phyloP scores from a whole-genome alignment of 2,329 filamentous ascomycete genomes.

The Catunica adiposa region DNA sequence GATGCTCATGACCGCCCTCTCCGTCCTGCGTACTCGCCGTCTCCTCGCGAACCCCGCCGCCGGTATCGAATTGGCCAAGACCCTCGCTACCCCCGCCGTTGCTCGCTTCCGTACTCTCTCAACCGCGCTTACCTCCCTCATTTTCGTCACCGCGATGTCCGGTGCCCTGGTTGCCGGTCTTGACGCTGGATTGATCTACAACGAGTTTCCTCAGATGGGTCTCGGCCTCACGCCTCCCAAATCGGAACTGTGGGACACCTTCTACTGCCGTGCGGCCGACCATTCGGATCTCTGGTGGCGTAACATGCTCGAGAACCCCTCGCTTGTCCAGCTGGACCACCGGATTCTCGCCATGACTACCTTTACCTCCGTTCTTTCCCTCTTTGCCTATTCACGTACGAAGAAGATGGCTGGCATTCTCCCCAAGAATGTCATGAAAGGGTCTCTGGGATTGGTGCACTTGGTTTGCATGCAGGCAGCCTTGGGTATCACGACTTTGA shows the following conservation, averaged over 20 bases:
- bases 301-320: slow-evolving; percentile 95
- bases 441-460: slow-evolving; percentile 64
- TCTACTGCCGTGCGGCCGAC: slow-evolving; percentile 68
- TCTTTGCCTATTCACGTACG: slow-evolving; percentile 67
- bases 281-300: slow-evolving; percentile 83
- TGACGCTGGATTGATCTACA: slow-evolving; percentile 94
- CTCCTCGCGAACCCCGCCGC: slow-evolving; percentile 51
- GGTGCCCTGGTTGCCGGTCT: slow-evolving; percentile 86
- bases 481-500: slow-evolving; percentile 76
- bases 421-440: slow-evolving; percentile 47
- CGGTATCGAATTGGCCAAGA: slow-evolving; percentile 41
- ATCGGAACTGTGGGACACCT: slow-evolving; percentile 67
- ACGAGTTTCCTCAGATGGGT: slow-evolving; percentile 96
- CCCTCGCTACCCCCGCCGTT: slow-evolving; percentile 51
- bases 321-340: slow-evolving; percentile 88
- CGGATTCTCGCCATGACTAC: slow-evolving; percentile 81
- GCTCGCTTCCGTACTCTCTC: slow-evolving; percentile 57
- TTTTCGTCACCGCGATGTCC: slow-evolving; percentile 85
- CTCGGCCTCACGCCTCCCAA: slow-evolving; percentile 63
- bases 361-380: slow-evolving; percentile 60
- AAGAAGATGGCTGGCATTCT: slow-evolving; percentile 41
- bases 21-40: slow-evolving; percentile 61
- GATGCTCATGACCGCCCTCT: slow-evolving; percentile 81
- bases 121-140: slow-evolving; percentile 51
- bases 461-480: slow-evolving; percentile 67